Base-by-base conservation (phyloP, 768 basidiomycete genomes). In the Lactarius akahatsu region DNA sequence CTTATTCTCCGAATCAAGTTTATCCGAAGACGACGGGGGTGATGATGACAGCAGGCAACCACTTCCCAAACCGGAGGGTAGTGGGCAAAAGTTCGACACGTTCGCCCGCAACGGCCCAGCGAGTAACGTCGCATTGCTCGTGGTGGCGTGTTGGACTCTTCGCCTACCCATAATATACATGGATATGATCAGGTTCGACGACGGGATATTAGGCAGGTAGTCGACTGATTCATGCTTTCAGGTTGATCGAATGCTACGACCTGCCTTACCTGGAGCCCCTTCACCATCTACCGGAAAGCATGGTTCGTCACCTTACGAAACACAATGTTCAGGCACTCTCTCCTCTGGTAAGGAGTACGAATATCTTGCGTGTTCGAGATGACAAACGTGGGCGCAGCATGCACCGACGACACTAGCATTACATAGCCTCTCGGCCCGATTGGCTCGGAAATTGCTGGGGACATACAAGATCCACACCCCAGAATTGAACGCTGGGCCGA, bases 241-340 rank as follows among this genome's bases (percentile, higher is more conserved):
- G 94, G 61, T 74, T 88, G 63, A 88, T 95, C 54, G 91, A 94
- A 73, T 77, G 78, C 38, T 88, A 91, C 72, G 80, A 86, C 41
- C 80, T 97, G 47, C 94, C 93, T 1, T 96, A 94, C 77, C 80
- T 97, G 50, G 90, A 94, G 70, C 82, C 86, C 38, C 75, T 86
- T 38, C 83, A 84, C 38, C 72, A 85, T 40, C 77, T 96, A 8
- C 91, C 93, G 1, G 67, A 65, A 38, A 78, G 77, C 20, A 84
- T 96, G 82, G 80, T 80, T 2, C 72, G 75, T 47, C 92, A 94
- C 77, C 84, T 96, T 59, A 89, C 88, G 36, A 89, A 88, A 76
- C 84, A 91, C 66, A 85, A 81, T 55, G 77, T 81, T 38, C 82
- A 82, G 73, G 86, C 88, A 32, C 77, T 94, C 69, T 88, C 88